Evolutionary conservation across 1,284 basidiomycete species (phyloP), one percentile per base, ranked within the genome.

Genomic region (Entoloma clypeatum): DNA sequence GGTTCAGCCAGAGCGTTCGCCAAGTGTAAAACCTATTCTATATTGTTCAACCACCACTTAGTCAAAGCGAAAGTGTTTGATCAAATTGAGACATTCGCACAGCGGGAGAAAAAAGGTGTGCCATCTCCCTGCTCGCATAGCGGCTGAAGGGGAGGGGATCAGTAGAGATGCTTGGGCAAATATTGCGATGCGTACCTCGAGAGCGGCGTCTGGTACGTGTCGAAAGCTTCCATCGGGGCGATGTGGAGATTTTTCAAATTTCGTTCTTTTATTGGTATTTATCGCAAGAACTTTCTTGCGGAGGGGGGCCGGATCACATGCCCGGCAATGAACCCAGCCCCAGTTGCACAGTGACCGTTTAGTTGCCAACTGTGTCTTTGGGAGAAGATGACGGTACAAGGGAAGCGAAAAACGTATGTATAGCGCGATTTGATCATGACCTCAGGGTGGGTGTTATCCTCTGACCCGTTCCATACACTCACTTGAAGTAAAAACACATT

Each of bases 61-160:
- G 8, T 6, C 10, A 23, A 34, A 19, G 17, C 5, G 19, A 11
- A 11, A 10, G 14, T 27, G 26, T 11, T 27, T 13, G 26, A 13
- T 37, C 35, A 4, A 10, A 13, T 9, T 16, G 36, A 32, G 37
- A 13, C 16, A 37, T 19, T 65, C 73, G 23, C 55, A 94, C 93
- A 39, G 83, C 82, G 43, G 87, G 79, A 29, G 94, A 98, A 72
- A 98, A 99, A 43, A 99, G 78, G 66, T 91, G 77, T 9, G 92
- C 86, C 95, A 98, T 98, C 69, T 98, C 95, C 63, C 95, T 95
- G 74, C 90, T 94, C 16, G 96, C 96, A 89, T 99, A 99, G 43
- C 95, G 93, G 60, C 93, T 96, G 54, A 21, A 39, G 41, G 39
- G 53, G 45, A 14, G 24, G 36, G 45, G 44, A 38, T 44, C 44